Evolutionary conservation across 176 grass and related monocot species (phyloP).

Genomic region (Rhynchospora pubera): DNA sequence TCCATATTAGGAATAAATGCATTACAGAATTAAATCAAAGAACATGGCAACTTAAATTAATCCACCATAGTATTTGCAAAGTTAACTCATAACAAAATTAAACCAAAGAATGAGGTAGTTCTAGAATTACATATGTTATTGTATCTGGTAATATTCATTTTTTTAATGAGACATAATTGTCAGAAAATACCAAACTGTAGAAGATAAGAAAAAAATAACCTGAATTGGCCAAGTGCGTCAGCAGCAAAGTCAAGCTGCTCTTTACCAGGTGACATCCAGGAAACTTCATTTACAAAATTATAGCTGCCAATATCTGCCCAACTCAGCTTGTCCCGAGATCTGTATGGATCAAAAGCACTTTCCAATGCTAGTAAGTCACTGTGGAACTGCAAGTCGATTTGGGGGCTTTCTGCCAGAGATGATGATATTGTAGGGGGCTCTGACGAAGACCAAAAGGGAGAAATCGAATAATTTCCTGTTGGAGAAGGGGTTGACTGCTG

Average conservation of each 20-base stretch:
- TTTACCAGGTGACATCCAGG: slow-evolving; percentile 93
- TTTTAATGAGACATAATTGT: background rate
- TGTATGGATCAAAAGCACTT: slow-evolving; percentile 77
- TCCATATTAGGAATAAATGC: slow-evolving; percentile 20
- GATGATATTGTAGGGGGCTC: slow-evolving; percentile 43
- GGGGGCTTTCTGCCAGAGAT: slow-evolving; percentile 79
- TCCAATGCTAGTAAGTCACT: slow-evolving; percentile 54
- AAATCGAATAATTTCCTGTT: slow-evolving; percentile 53
- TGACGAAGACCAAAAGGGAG: slow-evolving; percentile 55
- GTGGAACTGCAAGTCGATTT: slow-evolving; percentile 54
- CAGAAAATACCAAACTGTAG: background rate
- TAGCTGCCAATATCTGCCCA: slow-evolving; percentile 91
- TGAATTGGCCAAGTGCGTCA: slow-evolving; percentile 73
- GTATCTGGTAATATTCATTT: background rate
- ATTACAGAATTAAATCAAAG: background rate
- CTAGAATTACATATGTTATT: background rate
- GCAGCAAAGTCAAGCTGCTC: slow-evolving; percentile 87
- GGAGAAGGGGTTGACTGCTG: slow-evolving; percentile 45
- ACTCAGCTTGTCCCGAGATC: slow-evolving; percentile 63
- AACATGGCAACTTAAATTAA: background rate
- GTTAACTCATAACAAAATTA: background rate
- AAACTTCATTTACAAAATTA: slow-evolving; percentile 56
- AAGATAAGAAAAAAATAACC: slow-evolving; percentile 36
- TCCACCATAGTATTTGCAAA: background rate
- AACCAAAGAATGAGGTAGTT: background rate